Evolutionary conservation across 1,139 yeast species (phyloP).

Genomic region (Yamadazyma kanchanaburiensis): DNA sequence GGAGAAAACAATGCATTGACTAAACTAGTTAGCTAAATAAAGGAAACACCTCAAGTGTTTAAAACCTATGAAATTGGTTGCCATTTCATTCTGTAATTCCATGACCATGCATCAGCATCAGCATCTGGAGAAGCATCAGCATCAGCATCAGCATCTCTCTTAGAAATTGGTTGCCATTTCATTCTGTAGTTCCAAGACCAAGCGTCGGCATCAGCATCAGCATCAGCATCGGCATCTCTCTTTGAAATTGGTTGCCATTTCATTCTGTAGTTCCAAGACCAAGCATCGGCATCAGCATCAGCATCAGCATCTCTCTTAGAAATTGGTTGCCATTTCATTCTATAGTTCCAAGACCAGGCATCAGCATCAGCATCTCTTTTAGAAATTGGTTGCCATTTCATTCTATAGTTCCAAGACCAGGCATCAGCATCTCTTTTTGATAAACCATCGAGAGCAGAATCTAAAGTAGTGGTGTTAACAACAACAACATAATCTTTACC

Average conservation of each 20-base stretch:
- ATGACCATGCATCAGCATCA: slow-evolving; percentile 7
- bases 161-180: slow-evolving; percentile 8
- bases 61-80: slow-evolving; percentile 9
- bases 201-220: slow-evolving; percentile 8
- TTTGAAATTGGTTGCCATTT: slow-evolving; percentile 8
- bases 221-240: slow-evolving; percentile 9
- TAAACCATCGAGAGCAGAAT: slow-evolving; percentile 1
- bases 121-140: slow-evolving; percentile 10
- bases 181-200: slow-evolving; percentile 5
- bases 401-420: slow-evolving; percentile 9
- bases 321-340: slow-evolving; percentile 9
- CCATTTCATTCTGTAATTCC: slow-evolving; percentile 6
- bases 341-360: slow-evolving; percentile 7
- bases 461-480: slow-evolving; percentile 12
- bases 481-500: slow-evolving; percentile 13
- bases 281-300: slow-evolving; percentile 9
- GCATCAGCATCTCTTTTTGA: slow-evolving; percentile 12
- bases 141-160: slow-evolving; percentile 9
- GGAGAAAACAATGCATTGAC: no score
- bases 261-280: slow-evolving; percentile 6
- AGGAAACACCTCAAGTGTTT: no score
- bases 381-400: slow-evolving; percentile 11
- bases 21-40: no score
- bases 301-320: slow-evolving; percentile 11
- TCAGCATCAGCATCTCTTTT: slow-evolving; percentile 10